Base-by-base conservation (phyloP, 2,329 filamentous ascomycete genomes). In the Aspergillus terreus region DNA sequence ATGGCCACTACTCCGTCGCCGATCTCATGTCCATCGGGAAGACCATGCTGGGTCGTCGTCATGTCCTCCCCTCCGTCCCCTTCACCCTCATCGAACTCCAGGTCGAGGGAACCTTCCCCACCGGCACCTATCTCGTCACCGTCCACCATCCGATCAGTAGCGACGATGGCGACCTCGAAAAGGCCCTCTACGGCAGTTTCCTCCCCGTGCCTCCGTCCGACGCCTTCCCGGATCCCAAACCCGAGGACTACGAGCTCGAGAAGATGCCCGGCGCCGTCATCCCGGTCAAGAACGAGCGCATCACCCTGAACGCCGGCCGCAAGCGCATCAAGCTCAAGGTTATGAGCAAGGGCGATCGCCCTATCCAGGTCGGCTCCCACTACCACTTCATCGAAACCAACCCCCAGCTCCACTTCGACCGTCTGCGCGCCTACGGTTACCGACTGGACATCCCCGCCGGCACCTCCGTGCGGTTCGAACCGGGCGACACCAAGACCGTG, bases 321-420 rank as follows among this genome's bases (percentile, higher is more conserved):
- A 85, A 82, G 71, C 81, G 92, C 54, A 85, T 92, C 57, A 80
- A 75, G 53, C 75, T 97, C 36, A 84, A 78, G 65, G 89, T 97
- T 38, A 91, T 86, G 57, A 96, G 89, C 71, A 88, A 82, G 62
- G 92, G 92, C 6, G 92, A 97, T 71, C 79, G 92, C 30, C 92
- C 92, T 1, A 87, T 96, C 54, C 92, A 96, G 81, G 80, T 89
- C 53, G 92, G 92, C 30, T 95, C 90, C 30, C 92, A 97, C 73
- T 97, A 96, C 70, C 92, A 96, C 73, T 95, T 97, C 69, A 84
- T 95, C 65, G 92, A 97, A 76, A 87, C 85, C n/a, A 97, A 97
- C 71, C 89, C 91, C 0, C 83, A 89, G 69, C 80, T 97, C 46
- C 83, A 88, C 55, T 97, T 97, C 69, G 92, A 97, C 72, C 88